Base-by-base conservation (phyloP, 495 filamentous ascomycete species). In the Xylaria acuta region DNA sequence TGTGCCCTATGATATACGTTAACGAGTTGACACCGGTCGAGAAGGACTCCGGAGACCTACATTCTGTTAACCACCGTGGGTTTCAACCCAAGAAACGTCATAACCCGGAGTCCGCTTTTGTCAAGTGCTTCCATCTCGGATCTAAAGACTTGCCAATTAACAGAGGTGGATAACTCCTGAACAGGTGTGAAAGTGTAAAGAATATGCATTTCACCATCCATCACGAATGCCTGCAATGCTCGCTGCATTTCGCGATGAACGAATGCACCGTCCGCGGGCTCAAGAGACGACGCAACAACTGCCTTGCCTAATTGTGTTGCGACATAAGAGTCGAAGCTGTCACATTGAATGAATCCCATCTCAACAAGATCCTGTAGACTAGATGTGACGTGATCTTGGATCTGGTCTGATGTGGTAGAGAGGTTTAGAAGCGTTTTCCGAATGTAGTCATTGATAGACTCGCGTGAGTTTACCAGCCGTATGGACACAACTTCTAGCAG, bases 191-290 rank as follows among this genome's bases (percentile, higher is more conserved):
- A 94, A 71, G 89, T 90, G 77, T 95, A 96, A 62, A 94, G 87
- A 47, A 94, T 85, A 75, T 96, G 93, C 90, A 96, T 91, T 60
- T 96, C 93, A 22, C 91, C 92, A 75, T 94, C 92, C 87, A 96
- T 89, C 22, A 94, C 93, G 70, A 96, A 96, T 7, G 90, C 91
- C 60, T 88, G 84, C 3, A 95, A 78, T 1, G 93, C 92, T 71
- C 86, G 84, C 69, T 84, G 84, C 67, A 95, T 82, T 75, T 95
- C 93, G 59, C 87, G 83, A 73, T 94, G 84, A 9, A 95, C 84
- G 75, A 94, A 95, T 0, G 93, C 78, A 2, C 93, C 93, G 75
- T 95, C 93, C 71, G 93, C 91, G 0, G 92, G 93, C 8, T 91
- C 86, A 43, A 96, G 85, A 0, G 89, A 88, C 1, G 93, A 93